These are phyloP conservation scores for Chrysopogon serrulatus DNA, from an alignment of 176 grass and related monocot genomes.

Conservation along the genomic window DNA sequence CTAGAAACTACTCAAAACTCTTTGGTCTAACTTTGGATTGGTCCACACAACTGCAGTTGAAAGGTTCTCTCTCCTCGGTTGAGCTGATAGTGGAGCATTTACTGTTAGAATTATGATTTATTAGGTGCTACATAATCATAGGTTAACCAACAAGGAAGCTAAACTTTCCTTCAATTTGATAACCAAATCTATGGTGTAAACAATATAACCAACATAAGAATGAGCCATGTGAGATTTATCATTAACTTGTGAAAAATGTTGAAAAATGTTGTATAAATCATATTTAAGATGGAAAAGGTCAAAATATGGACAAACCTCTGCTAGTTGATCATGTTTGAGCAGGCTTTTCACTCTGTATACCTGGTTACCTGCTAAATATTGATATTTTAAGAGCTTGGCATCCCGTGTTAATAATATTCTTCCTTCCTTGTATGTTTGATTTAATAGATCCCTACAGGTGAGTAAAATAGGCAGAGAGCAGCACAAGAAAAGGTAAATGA, in stretches of 20 bases:
- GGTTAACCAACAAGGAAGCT: background rate
- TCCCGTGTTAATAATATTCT: constrained; percentile 84
- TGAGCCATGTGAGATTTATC: background rate
- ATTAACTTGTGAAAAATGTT: background rate
- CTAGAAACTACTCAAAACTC: background rate
- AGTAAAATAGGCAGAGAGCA: background rate
- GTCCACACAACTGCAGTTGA: background rate
- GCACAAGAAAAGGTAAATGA: background rate
- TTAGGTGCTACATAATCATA: background rate
- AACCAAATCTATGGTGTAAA: background rate
- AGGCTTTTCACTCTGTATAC: constrained; percentile 91
- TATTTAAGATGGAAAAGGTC: background rate
- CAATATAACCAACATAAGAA: background rate
- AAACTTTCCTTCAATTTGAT: background rate
- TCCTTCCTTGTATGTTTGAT: constrained; percentile 90
- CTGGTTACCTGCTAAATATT: constrained; percentile 81
- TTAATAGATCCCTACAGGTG: constrained; percentile 68
- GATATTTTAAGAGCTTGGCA: constrained; percentile 81
- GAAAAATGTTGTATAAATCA: background rate
- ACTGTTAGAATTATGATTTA: background rate
- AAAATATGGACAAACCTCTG: constrained; percentile 62
- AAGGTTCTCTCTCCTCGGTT: background rate
- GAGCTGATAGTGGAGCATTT: background rate
- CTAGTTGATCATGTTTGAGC: constrained; percentile 89
- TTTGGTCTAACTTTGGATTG: background rate